Base-by-base conservation (phyloP, 164 flowering plant genomes). In the Macadamia tetraphylla region DNA sequence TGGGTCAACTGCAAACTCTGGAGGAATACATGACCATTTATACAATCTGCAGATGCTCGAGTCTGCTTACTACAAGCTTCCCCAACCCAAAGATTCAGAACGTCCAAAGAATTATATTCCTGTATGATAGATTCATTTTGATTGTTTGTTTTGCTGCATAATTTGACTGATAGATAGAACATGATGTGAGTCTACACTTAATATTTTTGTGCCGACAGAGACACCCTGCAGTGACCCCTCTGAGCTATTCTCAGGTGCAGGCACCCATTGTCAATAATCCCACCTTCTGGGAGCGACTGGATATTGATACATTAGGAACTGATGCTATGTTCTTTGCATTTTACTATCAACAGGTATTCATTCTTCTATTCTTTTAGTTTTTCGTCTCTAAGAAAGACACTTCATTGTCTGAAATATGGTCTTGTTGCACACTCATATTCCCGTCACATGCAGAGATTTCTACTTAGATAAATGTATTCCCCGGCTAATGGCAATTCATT, bases 71-170 rank as follows among this genome's bases (percentile, higher is more conserved):
- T 64, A 75, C 71, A 95, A 85, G 75, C 91, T 92, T 75, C 99
- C 99, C 76, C 97, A 83, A 67, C 93, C 98, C 32, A 92, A 83
- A 75, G 99, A 95, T 76, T 92, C 98, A 8, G 99, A 95, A 76
- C 92, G 98, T 59, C 73, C 96, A 49, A 94, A 81, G 74, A 82
- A 68, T 77, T 95, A 92, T 72, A 80, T 75, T 75, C 98, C 99
- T 31, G 98, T 95, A 88, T 63, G 89, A 48, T 42, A 63, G 4
- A 23, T 23, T 23, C 23, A 23, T 23, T 58, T 7, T 23, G 0
- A 46, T 23, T 18, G 32, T 10, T 58, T 17, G 7, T 23, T 3
- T 67, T 30, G 6, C 32, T 61, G 18, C 32, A 17, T n/a, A 69
- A 31, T 40, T 13, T n/a, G 40, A 18, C 32, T 61, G 9, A 2